Conservation (phyloP, 2,329 filamentous ascomycete species). For the Apiospora pterosperma region DNA sequence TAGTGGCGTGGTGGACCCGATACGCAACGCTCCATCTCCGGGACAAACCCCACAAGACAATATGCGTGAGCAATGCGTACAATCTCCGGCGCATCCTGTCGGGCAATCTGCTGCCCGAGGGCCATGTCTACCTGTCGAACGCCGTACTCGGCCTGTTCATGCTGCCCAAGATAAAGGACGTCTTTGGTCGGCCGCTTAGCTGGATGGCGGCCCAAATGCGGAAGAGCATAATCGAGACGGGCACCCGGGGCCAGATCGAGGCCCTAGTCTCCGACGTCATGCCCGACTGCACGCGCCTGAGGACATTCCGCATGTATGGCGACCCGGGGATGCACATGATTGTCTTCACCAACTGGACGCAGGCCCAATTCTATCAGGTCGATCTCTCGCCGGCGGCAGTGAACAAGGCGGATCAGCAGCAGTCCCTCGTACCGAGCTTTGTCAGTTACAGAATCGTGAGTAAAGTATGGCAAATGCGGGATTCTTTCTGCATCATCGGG, state of each 20-base stretch:
- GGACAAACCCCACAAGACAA: conserved; percentile 19
- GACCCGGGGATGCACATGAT: not conserved
- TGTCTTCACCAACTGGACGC: not conserved
- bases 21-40: conserved; percentile 20
- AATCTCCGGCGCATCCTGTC: conserved; percentile 30
- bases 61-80: conserved; percentile 37
- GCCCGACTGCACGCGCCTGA: not conserved
- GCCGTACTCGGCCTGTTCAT: conserved; percentile 17
- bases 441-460: not conserved
- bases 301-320: not conserved
- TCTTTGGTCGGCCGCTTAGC: conserved; percentile 16
- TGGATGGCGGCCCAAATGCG: not conserved
- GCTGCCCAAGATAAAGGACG: conserved; percentile 15
- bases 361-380: not conserved
- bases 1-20: conserved; percentile 38
- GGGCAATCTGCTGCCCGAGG: conserved; percentile 22
- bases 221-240: not conserved
- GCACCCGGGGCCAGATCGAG: not conserved
- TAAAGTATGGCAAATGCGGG: not conserved
- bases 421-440: not conserved
- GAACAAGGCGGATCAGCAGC: not conserved
- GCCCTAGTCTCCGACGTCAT: not conserved
- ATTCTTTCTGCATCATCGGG: not conserved
- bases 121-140: conserved; percentile 21
- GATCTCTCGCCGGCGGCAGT: not conserved